These are phyloP conservation scores for Calocybe indica DNA, from an alignment of 768 basidiomycete genomes.

Conservation along the genomic window DNA sequence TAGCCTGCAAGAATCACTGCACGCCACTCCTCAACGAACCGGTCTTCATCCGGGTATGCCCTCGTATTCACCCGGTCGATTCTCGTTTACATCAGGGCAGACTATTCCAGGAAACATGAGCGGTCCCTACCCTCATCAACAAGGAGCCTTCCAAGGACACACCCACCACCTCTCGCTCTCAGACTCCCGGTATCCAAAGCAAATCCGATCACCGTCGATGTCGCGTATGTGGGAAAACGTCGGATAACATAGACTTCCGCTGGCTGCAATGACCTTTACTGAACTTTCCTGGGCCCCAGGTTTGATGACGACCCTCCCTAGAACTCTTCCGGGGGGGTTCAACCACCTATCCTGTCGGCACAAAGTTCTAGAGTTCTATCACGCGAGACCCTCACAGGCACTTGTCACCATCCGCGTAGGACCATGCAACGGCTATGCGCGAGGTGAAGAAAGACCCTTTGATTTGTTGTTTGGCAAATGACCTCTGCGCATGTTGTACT, in stretches of 20 bases:
- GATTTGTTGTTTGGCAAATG: too few relatives aligned
- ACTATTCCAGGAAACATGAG: constrained; percentile 11
- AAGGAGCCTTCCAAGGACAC: constrained; percentile 11
- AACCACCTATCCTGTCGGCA: too few relatives aligned
- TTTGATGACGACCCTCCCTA: too few relatives aligned
- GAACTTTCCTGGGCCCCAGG: too few relatives aligned
- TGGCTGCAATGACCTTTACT: neutral
- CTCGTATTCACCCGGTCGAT: constrained; percentile 5
- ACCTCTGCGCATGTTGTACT: too few relatives aligned
- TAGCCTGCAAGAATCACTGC: neutral
- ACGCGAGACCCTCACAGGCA: too few relatives aligned
- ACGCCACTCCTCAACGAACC: constrained; percentile 16
- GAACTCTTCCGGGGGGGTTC: too few relatives aligned
- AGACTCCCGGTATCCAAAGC: constrained; percentile 20
- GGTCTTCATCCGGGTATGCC: constrained; percentile 10
- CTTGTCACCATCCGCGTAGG: too few relatives aligned
- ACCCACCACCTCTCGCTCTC: constrained; percentile 22
- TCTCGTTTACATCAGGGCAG: neutral
- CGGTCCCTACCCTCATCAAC: constrained; percentile 13
- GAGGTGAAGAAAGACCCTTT: too few relatives aligned
- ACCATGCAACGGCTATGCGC: too few relatives aligned
- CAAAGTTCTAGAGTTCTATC: too few relatives aligned
- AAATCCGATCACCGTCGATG: constrained; percentile 21
- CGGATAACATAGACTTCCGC: constrained; percentile 14
- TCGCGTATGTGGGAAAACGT: constrained; percentile 30